Evolutionary conservation across 2,329 filamentous ascomycete species (phyloP).

Genomic region (Drechslerella stenobrocha): DNA sequence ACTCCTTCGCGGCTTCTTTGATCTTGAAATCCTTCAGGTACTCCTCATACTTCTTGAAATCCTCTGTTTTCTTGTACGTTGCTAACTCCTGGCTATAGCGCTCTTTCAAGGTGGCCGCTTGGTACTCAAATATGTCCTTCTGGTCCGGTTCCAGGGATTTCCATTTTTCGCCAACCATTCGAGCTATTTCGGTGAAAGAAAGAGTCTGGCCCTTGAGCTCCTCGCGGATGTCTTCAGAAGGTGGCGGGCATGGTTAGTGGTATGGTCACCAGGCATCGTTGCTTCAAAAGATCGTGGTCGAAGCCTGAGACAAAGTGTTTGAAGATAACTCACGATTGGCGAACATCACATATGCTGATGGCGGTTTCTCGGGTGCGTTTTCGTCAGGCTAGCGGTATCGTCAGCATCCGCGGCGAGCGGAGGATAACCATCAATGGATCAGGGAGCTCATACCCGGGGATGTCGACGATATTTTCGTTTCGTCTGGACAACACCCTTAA

Average conservation of each 20-base stretch:
- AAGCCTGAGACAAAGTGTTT: background rate
- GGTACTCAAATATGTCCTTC: slow-evolving; percentile 72
- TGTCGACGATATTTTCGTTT: slow-evolving; percentile 79
- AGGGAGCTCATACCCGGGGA: slow-evolving; percentile 65
- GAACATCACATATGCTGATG: slow-evolving; percentile 82
- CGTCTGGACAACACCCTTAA: slow-evolving; percentile 59
- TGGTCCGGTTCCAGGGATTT: slow-evolving; percentile 69
- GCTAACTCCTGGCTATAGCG: slow-evolving; percentile 72
- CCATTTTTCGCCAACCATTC: slow-evolving; percentile 80
- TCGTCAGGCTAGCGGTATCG: slow-evolving; percentile 66
- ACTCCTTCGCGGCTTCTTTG: slow-evolving; percentile 65
- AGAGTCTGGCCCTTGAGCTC: slow-evolving; percentile 74
- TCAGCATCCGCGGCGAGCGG: slow-evolving; percentile 1
- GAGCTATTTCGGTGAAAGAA: slow-evolving; percentile 81
- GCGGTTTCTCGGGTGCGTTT: slow-evolving; percentile 76
- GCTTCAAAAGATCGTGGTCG: background rate
- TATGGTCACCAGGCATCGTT: too few species aligned
- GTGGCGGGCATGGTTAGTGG: too few species aligned
- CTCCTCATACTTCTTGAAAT: slow-evolving; percentile 69
- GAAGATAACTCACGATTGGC: slow-evolving; percentile 69
- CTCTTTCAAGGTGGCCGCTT: slow-evolving; percentile 74
- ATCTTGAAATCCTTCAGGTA: slow-evolving; percentile 76
- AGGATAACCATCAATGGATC: background rate
- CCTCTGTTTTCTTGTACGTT: slow-evolving; percentile 75
- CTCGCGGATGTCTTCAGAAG: slow-evolving; percentile 63